These are phyloP conservation scores for Candida fluviatilis DNA, from an alignment of 805 yeast species.

Conservation along the genomic window DNA sequence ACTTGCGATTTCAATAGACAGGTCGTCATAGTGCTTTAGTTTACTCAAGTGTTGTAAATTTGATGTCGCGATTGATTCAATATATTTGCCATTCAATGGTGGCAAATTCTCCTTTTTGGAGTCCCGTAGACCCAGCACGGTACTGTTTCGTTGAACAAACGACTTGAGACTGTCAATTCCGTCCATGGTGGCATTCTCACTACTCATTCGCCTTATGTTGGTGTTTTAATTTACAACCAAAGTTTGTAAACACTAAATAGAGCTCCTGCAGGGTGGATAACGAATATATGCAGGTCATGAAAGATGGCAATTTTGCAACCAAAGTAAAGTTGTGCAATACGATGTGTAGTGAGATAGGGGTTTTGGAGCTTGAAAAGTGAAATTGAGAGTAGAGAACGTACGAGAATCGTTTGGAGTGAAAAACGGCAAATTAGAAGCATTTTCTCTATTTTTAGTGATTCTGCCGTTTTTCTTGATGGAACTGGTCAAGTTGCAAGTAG, in stretches of 20 bases:
- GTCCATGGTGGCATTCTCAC: neutral
- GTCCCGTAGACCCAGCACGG: neutral
- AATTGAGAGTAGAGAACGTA: no score
- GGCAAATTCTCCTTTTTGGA: conserved; percentile 1
- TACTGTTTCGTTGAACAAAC: neutral
- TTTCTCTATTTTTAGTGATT: no score
- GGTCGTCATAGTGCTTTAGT: conserved; percentile 3
- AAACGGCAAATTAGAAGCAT: no score
- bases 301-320: no score
- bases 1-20: conserved; percentile 6
- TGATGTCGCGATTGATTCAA: conserved; percentile 1
- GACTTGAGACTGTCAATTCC: neutral
- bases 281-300: no score
- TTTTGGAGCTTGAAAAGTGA: no score
- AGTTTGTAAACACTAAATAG: conserved; percentile 3
- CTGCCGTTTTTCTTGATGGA: no score
- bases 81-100: neutral
- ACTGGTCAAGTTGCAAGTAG: no score
- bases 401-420: no score
- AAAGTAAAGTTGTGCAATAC: no score
- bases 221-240: neutral
- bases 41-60: neutral
- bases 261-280: conserved; percentile 1
- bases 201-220: neutral
- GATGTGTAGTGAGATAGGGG: no score